phyloP scores from a whole-genome alignment of 2,329 filamentous ascomycete species.

The Phialophora tarda region DNA sequence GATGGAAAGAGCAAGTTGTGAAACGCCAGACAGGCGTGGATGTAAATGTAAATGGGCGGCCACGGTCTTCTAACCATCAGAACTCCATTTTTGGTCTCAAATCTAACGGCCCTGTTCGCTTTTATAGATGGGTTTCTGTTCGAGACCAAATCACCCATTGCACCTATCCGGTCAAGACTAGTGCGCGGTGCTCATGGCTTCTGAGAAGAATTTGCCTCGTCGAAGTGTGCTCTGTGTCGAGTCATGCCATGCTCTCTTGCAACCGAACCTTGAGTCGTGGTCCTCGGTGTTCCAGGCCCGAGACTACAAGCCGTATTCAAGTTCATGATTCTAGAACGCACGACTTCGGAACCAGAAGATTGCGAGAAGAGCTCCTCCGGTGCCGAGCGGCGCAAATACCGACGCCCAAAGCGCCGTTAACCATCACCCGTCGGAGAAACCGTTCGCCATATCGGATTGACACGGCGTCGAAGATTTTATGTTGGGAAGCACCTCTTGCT shows the following conservation, averaged over 20 bases:
- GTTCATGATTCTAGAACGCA: not conserved
- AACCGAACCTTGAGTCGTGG: not conserved
- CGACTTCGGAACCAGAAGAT: not conserved
- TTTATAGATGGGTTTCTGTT: not conserved
- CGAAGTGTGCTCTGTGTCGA: not conserved
- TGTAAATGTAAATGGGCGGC: not conserved
- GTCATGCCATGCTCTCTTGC: not conserved
- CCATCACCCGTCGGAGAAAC: not conserved
- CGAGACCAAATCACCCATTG: not conserved
- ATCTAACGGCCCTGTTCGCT: not conserved
- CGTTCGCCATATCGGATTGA: not conserved
- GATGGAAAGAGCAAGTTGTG: constrained; percentile 65
- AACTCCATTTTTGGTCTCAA: not conserved
- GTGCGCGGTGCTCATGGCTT: not conserved
- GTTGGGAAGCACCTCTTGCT: not conserved
- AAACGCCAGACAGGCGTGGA: not conserved
- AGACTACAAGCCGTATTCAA: not conserved
- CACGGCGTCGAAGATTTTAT: not conserved
- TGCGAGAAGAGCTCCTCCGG: not conserved
- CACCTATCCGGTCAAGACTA: not conserved
- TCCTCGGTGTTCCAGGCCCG: not conserved
- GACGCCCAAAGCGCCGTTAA: not conserved
- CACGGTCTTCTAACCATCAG: not conserved
- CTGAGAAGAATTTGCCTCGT: not conserved
- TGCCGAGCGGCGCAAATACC: not conserved